Conservation (phyloP, 306 rosid species). For the Sphenostylis stenocarpa region DNA sequence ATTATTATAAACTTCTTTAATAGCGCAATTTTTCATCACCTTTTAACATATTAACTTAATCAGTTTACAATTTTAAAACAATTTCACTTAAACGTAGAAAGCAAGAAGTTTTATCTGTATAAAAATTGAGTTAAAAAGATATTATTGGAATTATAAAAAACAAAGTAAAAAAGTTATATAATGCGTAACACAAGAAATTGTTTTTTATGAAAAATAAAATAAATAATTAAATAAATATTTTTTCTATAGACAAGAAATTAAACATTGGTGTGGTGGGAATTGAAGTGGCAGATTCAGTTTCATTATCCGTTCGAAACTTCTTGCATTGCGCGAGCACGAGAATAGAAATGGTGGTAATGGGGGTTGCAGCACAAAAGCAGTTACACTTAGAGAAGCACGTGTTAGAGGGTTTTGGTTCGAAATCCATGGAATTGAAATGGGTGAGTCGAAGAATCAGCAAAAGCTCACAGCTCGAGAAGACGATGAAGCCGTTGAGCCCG, state of each 20-base stretch:
- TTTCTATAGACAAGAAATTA: background rate
- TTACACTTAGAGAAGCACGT: conserved; percentile 14
- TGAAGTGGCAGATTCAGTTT: background rate
- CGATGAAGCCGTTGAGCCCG: background rate
- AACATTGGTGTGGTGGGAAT: background rate
- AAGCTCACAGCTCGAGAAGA: background rate
- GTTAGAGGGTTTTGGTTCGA: conserved; percentile 19
- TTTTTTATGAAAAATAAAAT: too few relatives aligned
- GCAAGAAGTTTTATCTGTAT: background rate
- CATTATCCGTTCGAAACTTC: conserved; percentile 16
- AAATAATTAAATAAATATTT: too few relatives aligned
- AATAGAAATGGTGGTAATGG: conserved; percentile 33
- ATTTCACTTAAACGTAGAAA: background rate
- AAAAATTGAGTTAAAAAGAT: background rate
- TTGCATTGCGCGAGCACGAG: background rate
- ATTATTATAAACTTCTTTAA: background rate
- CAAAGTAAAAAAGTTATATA: background rate
- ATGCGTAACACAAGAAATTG: too few relatives aligned
- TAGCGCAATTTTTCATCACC: background rate
- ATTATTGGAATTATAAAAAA: too few relatives aligned
- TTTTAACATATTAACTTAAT: background rate
- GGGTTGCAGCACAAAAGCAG: conserved; percentile 11
- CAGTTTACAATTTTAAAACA: background rate
- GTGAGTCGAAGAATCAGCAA: conserved; percentile 26
- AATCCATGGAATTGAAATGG: conserved; percentile 57